phyloP scores from a whole-genome alignment of 352 stramenopile species.

The Phytophthora pisi region DNA sequence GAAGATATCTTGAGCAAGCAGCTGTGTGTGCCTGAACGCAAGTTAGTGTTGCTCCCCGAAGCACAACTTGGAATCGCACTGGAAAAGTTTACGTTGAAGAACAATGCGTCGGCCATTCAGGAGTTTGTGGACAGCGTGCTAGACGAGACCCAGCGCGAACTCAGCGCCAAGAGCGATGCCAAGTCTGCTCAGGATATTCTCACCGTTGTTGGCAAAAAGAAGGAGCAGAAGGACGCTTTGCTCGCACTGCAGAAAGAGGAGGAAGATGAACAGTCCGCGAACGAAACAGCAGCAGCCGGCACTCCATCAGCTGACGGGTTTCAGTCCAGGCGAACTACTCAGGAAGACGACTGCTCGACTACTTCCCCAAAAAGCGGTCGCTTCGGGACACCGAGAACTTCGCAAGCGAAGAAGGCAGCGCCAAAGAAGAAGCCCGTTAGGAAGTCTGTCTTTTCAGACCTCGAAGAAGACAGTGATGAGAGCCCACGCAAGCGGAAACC shows the following conservation, averaged over 20 bases:
- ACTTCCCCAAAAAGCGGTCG: slow-evolving; percentile 23
- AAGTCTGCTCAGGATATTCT: slow-evolving; percentile 72
- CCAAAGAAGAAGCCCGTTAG: slow-evolving; percentile 18
- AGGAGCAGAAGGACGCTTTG: slow-evolving; percentile 59
- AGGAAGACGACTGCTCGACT: slow-evolving; percentile 3
- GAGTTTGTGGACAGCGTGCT: slow-evolving; percentile 77
- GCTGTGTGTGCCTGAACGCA: slow-evolving; percentile 66
- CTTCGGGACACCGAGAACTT: slow-evolving; percentile 31
- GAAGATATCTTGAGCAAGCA: slow-evolving; percentile 79
- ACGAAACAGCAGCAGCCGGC: not conserved
- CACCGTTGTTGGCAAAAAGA: slow-evolving; percentile 70
- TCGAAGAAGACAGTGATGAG: slow-evolving; percentile 36
- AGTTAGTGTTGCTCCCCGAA: slow-evolving; percentile 80
- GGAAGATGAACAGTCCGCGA: slow-evolving; percentile 29
- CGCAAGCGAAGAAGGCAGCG: slow-evolving; percentile 7
- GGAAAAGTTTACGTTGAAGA: slow-evolving; percentile 86
- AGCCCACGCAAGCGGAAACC: slow-evolving; percentile 33
- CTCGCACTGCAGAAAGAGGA: slow-evolving; percentile 61
- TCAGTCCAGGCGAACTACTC: slow-evolving; percentile 9
- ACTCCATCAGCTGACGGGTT: slow-evolving; percentile 16
- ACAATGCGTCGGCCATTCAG: slow-evolving; percentile 76
- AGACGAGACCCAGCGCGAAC: slow-evolving; percentile 72
- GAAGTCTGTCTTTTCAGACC: slow-evolving; percentile 38
- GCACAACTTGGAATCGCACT: slow-evolving; percentile 67
- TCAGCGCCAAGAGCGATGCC: slow-evolving; percentile 50